Evolutionary conservation across 257 asterid genomes (phyloP).

Genomic region (Eucommia ulmoides): DNA sequence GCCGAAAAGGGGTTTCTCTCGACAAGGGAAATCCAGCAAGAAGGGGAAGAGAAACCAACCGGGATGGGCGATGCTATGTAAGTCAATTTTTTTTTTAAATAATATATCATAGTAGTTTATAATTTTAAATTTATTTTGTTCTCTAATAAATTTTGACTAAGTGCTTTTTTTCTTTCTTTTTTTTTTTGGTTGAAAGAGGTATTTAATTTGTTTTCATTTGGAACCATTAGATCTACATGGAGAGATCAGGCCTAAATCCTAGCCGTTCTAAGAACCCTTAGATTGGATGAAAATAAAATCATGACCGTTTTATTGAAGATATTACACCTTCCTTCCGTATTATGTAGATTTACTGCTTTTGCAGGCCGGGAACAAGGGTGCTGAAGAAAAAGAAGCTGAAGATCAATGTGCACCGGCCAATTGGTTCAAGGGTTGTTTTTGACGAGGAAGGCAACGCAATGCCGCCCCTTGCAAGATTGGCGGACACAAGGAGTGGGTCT

Average conservation of each 20-base stretch:
- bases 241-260: no score
- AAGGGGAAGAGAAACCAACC: constrained; percentile 21
- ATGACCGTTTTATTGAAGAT: no score
- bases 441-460: constrained; percentile 89
- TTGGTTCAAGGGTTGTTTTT: constrained; percentile 85
- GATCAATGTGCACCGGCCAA: constrained; percentile 50
- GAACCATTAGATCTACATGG: no score
- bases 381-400: constrained; percentile 3
- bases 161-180: no score
- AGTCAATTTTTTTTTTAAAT: neutral
- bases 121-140: neutral
- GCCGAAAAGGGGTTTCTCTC: constrained; percentile 23
- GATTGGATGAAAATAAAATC: no score
- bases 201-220: no score
- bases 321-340: no score
- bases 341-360: neutral
- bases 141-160: no score
- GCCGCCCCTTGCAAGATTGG: constrained; percentile 73
- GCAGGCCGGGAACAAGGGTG: neutral
- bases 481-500: constrained; percentile 22
- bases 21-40: constrained; percentile 26
- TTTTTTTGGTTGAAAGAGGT: no score
- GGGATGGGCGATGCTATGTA: constrained; percentile 17
- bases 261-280: no score
- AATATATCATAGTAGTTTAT: no score